phyloP scores from a whole-genome alignment of 2,329 filamentous ascomycete species.

The Clonostachys rosea region DNA sequence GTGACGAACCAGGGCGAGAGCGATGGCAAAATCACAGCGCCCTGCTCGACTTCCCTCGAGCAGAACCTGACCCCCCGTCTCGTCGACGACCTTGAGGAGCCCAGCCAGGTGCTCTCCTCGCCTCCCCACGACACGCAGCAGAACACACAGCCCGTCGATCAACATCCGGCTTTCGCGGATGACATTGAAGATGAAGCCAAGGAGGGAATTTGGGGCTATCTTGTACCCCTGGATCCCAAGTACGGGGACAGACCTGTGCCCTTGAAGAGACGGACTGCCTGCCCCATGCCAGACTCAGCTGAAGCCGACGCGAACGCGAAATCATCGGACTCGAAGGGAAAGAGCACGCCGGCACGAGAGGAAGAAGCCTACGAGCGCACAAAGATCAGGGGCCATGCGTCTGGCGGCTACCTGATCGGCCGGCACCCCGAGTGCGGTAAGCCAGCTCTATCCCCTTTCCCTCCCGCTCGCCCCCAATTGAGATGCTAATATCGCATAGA shows the following conservation, averaged over 20 bases:
- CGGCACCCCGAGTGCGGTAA: conserved; percentile 90
- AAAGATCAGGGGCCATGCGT: conserved; percentile 56
- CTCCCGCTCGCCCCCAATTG: not conserved
- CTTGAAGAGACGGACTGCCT: conserved; percentile 68
- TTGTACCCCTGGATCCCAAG: conserved; percentile 73
- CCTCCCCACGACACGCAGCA: conserved; percentile 61
- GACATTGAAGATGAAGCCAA: conserved; percentile 80
- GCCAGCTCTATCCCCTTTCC: conserved; percentile 22
- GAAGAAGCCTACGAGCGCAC: conserved; percentile 58
- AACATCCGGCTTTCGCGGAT: conserved; percentile 66
- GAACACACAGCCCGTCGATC: conserved; percentile 70
- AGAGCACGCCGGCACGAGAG: conserved; percentile 45
- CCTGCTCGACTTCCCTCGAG: conserved; percentile 55
- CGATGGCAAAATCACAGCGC: conserved; percentile 63
- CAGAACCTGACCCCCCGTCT: conserved; percentile 44
- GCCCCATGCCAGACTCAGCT: conserved; percentile 52
- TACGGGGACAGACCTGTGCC: conserved; percentile 65
- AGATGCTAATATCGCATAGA: conserved; percentile 33
- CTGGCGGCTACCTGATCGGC: conserved; percentile 86
- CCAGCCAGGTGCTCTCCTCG: conserved; percentile 40
- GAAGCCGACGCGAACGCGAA: conserved; percentile 25
- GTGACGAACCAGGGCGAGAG: conserved; percentile 60
- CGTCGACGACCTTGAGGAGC: conserved; percentile 40
- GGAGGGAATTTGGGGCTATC: conserved; percentile 93
- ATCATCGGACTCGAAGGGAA: conserved; percentile 33